Evolutionary conservation across 306 rosid genomes (phyloP).

Genomic region (Castanea sativa): DNA sequence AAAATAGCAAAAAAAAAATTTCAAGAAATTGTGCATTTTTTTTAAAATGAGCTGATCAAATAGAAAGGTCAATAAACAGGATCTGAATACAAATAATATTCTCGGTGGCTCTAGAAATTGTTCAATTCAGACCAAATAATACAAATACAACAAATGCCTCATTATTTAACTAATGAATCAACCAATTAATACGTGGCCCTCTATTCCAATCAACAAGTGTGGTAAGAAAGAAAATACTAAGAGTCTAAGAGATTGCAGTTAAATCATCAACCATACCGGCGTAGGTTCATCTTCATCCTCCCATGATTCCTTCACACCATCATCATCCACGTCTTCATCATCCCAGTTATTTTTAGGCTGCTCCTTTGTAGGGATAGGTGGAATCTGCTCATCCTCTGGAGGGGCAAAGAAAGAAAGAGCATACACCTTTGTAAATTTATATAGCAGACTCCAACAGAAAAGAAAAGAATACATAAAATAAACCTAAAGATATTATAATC

Average conservation of each 20-base stretch:
- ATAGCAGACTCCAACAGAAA: background rate
- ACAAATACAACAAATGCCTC: no score
- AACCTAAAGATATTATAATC: background rate
- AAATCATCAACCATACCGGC: constrained; percentile 41
- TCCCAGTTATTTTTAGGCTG: constrained; percentile 71
- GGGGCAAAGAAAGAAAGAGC: background rate
- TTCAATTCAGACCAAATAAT: no score
- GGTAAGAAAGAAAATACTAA: no score
- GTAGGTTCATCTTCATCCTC: constrained; percentile 89
- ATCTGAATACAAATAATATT: no score
- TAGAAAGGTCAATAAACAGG: no score
- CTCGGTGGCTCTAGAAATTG: no score
- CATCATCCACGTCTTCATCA: constrained; percentile 84
- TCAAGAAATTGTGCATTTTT: no score
- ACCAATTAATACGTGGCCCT: no score
- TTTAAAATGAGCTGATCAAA: no score
- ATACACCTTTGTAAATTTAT: constrained; percentile 11
- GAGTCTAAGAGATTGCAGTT: background rate
- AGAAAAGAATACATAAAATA: background rate
- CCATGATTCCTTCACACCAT: constrained; percentile 91
- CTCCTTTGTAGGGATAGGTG: constrained; percentile 44
- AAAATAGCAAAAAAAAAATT: no score
- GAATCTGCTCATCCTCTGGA: constrained; percentile 64
- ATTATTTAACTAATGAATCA: no score
- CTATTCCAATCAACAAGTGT: no score